Evolutionary conservation across 331 rosid genomes (phyloP).

Genomic region (Phaseolus coccineus): DNA sequence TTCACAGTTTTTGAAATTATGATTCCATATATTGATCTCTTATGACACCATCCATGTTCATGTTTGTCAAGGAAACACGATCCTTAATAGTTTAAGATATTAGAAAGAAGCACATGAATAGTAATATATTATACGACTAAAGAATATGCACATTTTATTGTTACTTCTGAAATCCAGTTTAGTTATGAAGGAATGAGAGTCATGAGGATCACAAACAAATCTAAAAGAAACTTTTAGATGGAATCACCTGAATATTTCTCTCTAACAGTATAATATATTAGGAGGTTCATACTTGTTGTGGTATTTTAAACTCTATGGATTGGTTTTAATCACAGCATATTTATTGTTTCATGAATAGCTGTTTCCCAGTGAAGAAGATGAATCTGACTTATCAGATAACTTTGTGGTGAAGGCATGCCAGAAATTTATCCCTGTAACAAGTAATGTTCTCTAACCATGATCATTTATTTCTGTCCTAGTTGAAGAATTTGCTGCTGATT

Average conservation of each 20-base stretch:
- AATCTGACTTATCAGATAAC: constrained; percentile 81
- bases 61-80: constrained; percentile 32
- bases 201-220: neutral
- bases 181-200: constrained; percentile 17
- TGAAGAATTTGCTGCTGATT: constrained; percentile 35
- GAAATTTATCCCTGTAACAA: constrained; percentile 82
- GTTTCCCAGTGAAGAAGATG: constrained; percentile 79
- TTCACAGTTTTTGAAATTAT: constrained; percentile 36
- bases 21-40: constrained; percentile 32
- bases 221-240: constrained; percentile 25
- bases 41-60: constrained; percentile 8
- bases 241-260: neutral
- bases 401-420: constrained; percentile 89
- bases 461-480: constrained; percentile 37
- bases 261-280: constrained; percentile 34
- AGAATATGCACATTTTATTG: constrained; percentile 30
- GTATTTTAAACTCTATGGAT: constrained; percentile 31
- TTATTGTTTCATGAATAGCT: constrained; percentile 57
- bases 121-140: neutral
- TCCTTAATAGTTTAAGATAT: constrained; percentile 22
- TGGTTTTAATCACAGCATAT: constrained; percentile 29
- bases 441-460: constrained; percentile 53
- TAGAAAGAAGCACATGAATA: neutral
- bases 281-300: constrained; percentile 35
- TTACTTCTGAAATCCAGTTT: neutral